Evolutionary conservation across 2,329 filamentous ascomycete genomes (phyloP).

Genomic region (Talaromyces atroroseus): DNA sequence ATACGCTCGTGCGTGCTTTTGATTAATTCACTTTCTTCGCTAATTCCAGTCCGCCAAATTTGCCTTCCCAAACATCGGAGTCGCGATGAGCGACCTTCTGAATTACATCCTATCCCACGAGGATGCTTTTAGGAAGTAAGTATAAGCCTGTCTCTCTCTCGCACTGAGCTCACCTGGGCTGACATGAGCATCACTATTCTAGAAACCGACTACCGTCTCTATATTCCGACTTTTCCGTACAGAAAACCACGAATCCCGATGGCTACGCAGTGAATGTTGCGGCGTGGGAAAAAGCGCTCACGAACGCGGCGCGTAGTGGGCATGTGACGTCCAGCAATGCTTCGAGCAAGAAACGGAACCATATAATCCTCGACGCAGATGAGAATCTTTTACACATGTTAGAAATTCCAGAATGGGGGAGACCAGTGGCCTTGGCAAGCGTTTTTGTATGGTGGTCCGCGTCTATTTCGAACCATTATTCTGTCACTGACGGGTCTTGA

Average conservation of each 20-base stretch:
- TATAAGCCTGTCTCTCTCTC: constrained; percentile 38
- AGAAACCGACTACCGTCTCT: constrained; percentile 72
- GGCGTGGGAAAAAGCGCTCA: constrained; percentile 72
- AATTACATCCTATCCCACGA: constrained; percentile 60
- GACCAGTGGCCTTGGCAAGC: constrained; percentile 71
- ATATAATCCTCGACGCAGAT: constrained; percentile 48
- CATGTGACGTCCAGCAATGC: constrained; percentile 40
- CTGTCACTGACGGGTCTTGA: background rate
- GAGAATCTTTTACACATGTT: constrained; percentile 65
- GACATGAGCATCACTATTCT: background rate
- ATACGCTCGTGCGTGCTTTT: background rate
- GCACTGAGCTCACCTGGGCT: background rate
- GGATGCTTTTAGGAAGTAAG: constrained; percentile 54
- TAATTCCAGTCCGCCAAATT: background rate
- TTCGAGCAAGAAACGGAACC: constrained; percentile 34
- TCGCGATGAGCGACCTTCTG: constrained; percentile 54
- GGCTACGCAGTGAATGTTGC: constrained; percentile 74
- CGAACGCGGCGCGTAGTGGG: constrained; percentile 62
- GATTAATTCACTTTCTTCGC: too few species aligned
- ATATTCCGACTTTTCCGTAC: constrained; percentile 78
- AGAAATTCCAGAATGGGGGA: constrained; percentile 71
- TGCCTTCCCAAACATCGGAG: background rate
- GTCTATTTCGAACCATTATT: background rate
- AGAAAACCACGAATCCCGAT: constrained; percentile 73
- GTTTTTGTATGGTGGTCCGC: constrained; percentile 55